Percentiles rank a stretch among this genome's conserved stretches.
Conservation (phyloP, 1,284 basidiomycete species). For the Leccinum fuscescens region DNA sequence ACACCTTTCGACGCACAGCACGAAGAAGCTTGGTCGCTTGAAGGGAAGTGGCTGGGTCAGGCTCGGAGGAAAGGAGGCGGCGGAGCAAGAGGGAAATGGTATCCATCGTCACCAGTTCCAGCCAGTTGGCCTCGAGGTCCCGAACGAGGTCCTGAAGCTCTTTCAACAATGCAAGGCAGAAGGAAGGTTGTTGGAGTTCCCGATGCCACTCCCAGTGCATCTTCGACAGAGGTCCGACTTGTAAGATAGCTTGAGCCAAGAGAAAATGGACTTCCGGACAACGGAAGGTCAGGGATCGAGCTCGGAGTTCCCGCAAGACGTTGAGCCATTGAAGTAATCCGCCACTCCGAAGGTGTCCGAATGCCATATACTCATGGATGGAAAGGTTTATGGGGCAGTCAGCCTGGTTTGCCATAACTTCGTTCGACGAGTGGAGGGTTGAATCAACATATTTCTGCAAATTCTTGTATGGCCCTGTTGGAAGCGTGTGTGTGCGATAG, state of each 20-base stretch:
- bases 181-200: too few species aligned
- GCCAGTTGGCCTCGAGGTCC: slow-evolving; percentile 43
- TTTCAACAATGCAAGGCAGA: too few species aligned
- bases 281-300: slow-evolving; percentile 37
- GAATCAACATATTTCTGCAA: slow-evolving; percentile 39
- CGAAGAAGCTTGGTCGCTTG: slow-evolving; percentile 30
- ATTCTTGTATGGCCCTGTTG: slow-evolving; percentile 30
- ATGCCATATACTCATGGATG: slow-evolving; percentile 45
- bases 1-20: slow-evolving; percentile 26
- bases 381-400: slow-evolving; percentile 41
- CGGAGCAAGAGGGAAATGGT: slow-evolving; percentile 34
- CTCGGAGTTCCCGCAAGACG: slow-evolving; percentile 41
- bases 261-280: slow-evolving; percentile 40
- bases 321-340: slow-evolving; percentile 49
- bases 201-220: too few species aligned
- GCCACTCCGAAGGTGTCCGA: slow-evolving; percentile 44
- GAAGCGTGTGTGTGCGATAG: slow-evolving; percentile 34
- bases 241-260: slow-evolving; percentile 39
- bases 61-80: slow-evolving; percentile 36
- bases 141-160: slow-evolving; percentile 22
- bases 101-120: slow-evolving; percentile 37
- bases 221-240: too few species aligned
- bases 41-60: slow-evolving; percentile 4
- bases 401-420: slow-evolving; percentile 41
- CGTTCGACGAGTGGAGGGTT: slow-evolving; percentile 41